Evolutionary conservation across 2,329 filamentous ascomycete species (phyloP).

Genomic region (Aspergillus ustus): DNA sequence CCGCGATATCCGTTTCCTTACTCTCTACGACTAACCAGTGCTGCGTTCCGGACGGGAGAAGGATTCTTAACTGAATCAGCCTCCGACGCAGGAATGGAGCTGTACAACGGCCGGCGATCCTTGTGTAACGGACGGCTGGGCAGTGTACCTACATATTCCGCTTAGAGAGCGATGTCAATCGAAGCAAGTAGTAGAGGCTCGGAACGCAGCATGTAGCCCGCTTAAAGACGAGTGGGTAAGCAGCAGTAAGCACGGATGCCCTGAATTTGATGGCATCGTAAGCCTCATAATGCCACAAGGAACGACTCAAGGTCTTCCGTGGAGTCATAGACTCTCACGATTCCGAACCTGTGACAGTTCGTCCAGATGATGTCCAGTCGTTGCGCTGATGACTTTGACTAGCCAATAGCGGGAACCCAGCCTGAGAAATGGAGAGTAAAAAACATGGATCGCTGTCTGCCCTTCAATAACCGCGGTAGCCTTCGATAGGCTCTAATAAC

Average conservation of each 20-base stretch:
- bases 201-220: not conserved
- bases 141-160: not conserved
- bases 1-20: not conserved
- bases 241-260: not conserved
- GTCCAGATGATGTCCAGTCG: conserved; percentile 17
- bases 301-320: not conserved
- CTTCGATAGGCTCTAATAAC: conserved; percentile 15
- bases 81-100: not conserved
- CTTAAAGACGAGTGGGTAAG: not conserved
- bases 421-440: not conserved
- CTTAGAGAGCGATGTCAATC: not conserved
- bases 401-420: not conserved
- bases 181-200: not conserved
- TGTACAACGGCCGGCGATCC: not conserved
- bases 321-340: not conserved
- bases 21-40: not conserved
- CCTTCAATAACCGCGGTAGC: conserved; percentile 11
- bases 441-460: conserved; percentile 1
- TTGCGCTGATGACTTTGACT: conserved; percentile 16
- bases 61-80: not conserved
- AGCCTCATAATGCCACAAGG: not conserved
- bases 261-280: not conserved
- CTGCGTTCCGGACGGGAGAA: not conserved
- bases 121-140: not conserved
- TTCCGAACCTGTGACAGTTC: conserved; percentile 8